Evolutionary conservation across 441 rosid species (phyloP), one percentile per base, ranked within the genome.

Genomic region (Hura crepitans): DNA sequence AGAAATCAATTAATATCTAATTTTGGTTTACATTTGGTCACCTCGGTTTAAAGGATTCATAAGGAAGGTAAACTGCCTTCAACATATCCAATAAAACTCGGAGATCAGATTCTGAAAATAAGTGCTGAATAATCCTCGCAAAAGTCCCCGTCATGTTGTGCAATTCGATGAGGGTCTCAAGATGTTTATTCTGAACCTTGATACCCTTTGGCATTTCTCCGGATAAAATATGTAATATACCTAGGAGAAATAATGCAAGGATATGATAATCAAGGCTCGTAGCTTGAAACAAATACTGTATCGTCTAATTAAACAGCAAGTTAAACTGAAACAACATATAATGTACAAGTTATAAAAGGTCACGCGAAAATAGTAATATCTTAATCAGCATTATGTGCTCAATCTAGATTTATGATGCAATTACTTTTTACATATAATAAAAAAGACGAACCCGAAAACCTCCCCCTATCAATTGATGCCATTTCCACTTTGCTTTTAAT

Each of bases 121-220:
- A 78, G 80, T 92, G 97, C 80, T 92, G 97, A 70, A 95, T 80
- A 77, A 92, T 92, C 84, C 96, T 87, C 17, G 92, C 97, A 74
- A 95, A 95, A 50, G 84, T 82, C 70, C 92, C 97, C 25, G 96
- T 89, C 84, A 89, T 85, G 73, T 87, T 89, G 78, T 95, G 99
- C 76, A 95, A 84, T 43, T 92, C 99, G 76, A 92, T 92, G 77
- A 95, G 78, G 72, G 97, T 85, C 80, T 89, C 97, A 62, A 95
- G 90, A 79, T 95, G 99, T 85, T 88, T 92, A 47, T 93, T 83
- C 81, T 95, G 99, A 81, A 92, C 82, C 80, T 86, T 85, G 79
- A 85, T 86, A 70, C 93, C 96, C 85, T 91, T 95, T 30, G 93
- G 92, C 88, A 92, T 82, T 80, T 95, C 98, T 79, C 93, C 98